Evolutionary conservation across 1,284 basidiomycete species (phyloP).

Genomic region (Lentinula novae-zelandiae): DNA sequence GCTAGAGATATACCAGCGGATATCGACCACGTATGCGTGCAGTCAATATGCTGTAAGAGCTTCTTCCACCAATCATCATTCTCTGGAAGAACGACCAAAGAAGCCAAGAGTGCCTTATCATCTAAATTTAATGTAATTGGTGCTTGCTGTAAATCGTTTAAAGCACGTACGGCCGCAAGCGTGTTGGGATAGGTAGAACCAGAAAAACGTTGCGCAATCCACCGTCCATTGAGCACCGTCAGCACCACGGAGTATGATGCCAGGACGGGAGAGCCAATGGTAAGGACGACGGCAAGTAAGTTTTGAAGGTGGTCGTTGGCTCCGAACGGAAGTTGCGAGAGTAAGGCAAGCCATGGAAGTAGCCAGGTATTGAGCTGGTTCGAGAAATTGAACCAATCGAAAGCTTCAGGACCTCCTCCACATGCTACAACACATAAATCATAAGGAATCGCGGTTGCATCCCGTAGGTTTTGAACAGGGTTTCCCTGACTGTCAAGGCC

Average conservation of each 20-base stretch:
- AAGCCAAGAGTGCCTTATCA: slow-evolving; percentile 24
- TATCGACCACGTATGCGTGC: slow-evolving; percentile 31
- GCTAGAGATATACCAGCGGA: slow-evolving; percentile 27
- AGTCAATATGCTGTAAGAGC: slow-evolving; percentile 25
- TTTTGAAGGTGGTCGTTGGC: slow-evolving; percentile 26
- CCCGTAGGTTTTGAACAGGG: slow-evolving; percentile 13
- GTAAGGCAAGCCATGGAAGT: slow-evolving; percentile 26
- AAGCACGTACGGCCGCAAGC: slow-evolving; percentile 24
- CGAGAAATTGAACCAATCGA: slow-evolving; percentile 22
- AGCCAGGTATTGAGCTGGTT: slow-evolving; percentile 26
- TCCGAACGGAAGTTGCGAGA: slow-evolving; percentile 27
- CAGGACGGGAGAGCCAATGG: slow-evolving; percentile 34
- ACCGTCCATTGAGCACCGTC: slow-evolving; percentile 33
- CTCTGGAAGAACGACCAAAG: slow-evolving; percentile 30
- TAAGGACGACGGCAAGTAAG: slow-evolving; percentile 27
- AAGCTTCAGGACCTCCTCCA: slow-evolving; percentile 17
- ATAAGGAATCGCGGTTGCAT: slow-evolving; percentile 23
- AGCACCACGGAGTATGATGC: slow-evolving; percentile 34
- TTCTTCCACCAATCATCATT: slow-evolving; percentile 33
- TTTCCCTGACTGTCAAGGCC: slow-evolving; percentile 18
- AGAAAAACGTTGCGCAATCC: slow-evolving; percentile 29
- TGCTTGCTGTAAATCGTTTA: slow-evolving; percentile 32
- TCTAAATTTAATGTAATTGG: slow-evolving; percentile 24
- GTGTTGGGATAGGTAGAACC: slow-evolving; percentile 27
- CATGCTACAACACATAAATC: slow-evolving; percentile 19